phyloP scores from a whole-genome alignment of 371 early-diverging fungal genomes.

The Mortierella sp. region DNA sequence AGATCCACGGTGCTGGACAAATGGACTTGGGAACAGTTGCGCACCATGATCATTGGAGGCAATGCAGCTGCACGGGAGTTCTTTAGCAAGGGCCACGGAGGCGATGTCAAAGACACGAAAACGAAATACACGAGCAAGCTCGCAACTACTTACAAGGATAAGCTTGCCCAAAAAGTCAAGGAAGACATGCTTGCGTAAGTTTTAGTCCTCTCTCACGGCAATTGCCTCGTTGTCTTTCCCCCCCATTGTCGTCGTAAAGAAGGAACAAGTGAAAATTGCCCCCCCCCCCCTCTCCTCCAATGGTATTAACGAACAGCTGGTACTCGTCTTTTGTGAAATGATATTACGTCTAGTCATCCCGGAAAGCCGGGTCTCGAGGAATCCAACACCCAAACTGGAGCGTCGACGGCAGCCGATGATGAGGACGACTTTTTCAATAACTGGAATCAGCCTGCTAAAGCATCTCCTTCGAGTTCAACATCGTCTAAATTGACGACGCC shows the following conservation, averaged over 20 bases:
- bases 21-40: constrained; percentile 95
- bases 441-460: constrained; percentile 50
- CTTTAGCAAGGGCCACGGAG: constrained; percentile 62
- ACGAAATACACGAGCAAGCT: constrained; percentile 82
- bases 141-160: constrained; percentile 85
- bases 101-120: constrained; percentile 77
- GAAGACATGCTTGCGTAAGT: constrained; percentile 77
- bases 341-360: constrained; percentile 25
- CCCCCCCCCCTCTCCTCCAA: too few species aligned
- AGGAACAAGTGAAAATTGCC: too few species aligned
- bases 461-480: constrained; percentile 7
- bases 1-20: constrained; percentile 90
- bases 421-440: constrained; percentile 50
- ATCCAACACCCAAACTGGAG: constrained; percentile 10
- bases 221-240: neutral
- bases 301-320: too few species aligned
- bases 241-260: neutral
- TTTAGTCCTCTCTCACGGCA: neutral
- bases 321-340: too few species aligned
- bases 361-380: constrained; percentile 34
- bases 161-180: constrained; percentile 76
- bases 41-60: constrained; percentile 91
- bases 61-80: constrained; percentile 84
- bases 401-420: constrained; percentile 15
- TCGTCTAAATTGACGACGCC: constrained; percentile 18